Base-by-base conservation (phyloP, 257 asterid genomes). In the Echium plantagineum region DNA sequence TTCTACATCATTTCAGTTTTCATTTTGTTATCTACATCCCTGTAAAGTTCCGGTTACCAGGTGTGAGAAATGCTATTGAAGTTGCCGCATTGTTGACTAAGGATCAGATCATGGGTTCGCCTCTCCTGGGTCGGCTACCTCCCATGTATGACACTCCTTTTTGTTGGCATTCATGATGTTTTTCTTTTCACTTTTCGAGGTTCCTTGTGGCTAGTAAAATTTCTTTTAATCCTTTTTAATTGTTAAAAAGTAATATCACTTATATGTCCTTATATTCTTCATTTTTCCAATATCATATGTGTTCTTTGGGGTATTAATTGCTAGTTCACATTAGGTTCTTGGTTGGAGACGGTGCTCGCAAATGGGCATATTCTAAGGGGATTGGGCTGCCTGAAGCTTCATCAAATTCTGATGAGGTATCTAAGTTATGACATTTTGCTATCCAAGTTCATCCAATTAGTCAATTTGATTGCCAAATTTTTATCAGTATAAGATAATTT, bases 331-430 rank as follows among this genome's bases (percentile, higher is more conserved):
- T 63, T 73, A 91, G 98, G 94, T 88, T 91, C 72, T 75, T 91
- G 83, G 98, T 79, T 57, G 98, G 98, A 64, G 98, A 84, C 74
- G 98, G 96, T 68, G 93, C 95, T 2, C 78, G 72, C 35, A 61
- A 55, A 67, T 91, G 96, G 98, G 96, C 94, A 18, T 81, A 70
- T 74, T 88, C 95, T 73, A 91, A 80, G 71, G 94, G 88, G 57
- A 65, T 87, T 68, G 74, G 52, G 63, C 67, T 76, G 42, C 77
- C 78, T 61, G 76, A 61, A 63, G 66, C 76, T 58, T 52, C 65
- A 57, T 68, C 52, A 68, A 87, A 81, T 66, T 85, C 74, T 21
- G 69, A 79, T 17, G 72, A 85, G 94, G 98, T 87, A 79, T 61
- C 5, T 51, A 26, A 0, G 21, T 20, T n/a, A 20, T 17, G 21